Evolutionary conservation across 805 yeast species (phyloP), one percentile per base, ranked within the genome.

Genomic region (Kurtzmaniella cleridarum): DNA sequence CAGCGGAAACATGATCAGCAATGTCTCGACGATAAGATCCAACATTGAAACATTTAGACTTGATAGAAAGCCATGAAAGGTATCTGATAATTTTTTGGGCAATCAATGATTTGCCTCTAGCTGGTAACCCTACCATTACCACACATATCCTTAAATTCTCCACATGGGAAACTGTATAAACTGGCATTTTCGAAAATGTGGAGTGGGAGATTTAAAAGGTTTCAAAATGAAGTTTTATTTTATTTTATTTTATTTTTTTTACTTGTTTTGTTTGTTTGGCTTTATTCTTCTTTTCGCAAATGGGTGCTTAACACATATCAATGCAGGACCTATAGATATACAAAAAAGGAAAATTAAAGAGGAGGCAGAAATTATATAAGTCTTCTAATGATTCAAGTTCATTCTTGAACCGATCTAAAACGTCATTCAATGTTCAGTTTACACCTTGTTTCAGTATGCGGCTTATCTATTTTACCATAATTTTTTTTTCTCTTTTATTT

Each of bases 11-110:
- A 41, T 75, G 78, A 3, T 78, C 73, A 12, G 62, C 68, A 30
- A 67, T 45, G 34, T 76, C 66, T 34, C 96, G 76, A 46, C 98
- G 75, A 59, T 87, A 90, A 29, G 73, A 72, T 10, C 98, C 96
- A 14, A 91, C 95, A 55, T 88, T 89, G 66, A 93, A 93, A 41
- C 89, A 83, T 55, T 81, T 81, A 20, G 96, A 86, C 43, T 77
- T 78, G 41, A 93, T 84, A 2, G 95, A 84, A 30, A 91, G 72
- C 98, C 98, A 93, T 27, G 89, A 79, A 39, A 93, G 71, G 55
- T 91, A 93, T 34, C 98, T 75, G 26, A 91, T 95, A 39, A 93
- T 84, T 58, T 91, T 93, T 57, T 89, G 95, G 2, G 98, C 89
- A 45, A 93, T 91, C 60, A 89, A 81, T 3, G 96, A 84, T 60